Conservation (phyloP, 2,329 filamentous ascomycete genomes). For the Daldinia eschscholtzii region DNA sequence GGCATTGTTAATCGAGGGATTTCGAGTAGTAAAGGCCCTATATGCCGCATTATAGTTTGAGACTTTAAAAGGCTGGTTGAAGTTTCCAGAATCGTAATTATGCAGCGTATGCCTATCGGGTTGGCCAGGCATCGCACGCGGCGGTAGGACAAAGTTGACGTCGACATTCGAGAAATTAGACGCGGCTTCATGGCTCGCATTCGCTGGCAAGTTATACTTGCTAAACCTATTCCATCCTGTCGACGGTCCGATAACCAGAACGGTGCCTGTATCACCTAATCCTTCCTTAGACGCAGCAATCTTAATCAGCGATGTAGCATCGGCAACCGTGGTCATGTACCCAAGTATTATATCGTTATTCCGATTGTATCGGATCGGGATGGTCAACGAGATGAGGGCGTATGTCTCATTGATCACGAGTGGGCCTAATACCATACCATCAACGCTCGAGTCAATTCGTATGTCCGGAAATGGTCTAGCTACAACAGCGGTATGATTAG, state of each 20-base stretch:
- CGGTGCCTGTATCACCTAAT: conserved; percentile 75
- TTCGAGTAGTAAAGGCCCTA: conserved; percentile 67
- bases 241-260: conserved; percentile 77
- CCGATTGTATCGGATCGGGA: conserved; percentile 79
- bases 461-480: conserved; percentile 66
- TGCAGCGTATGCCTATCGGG: conserved; percentile 63
- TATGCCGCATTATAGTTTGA: conserved; percentile 72
- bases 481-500: conserved; percentile 57
- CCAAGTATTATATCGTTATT: conserved; percentile 75
- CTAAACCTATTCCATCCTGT: conserved; percentile 75
- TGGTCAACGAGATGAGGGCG: conserved; percentile 82
- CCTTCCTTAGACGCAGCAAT: conserved; percentile 76
- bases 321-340: conserved; percentile 85
- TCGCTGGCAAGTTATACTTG: conserved; percentile 59
- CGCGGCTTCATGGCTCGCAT: conserved; percentile 57
- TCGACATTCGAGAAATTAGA: conserved; percentile 57
- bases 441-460: conserved; percentile 61
- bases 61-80: conserved; percentile 69
- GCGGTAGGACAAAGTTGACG: conserved; percentile 73
- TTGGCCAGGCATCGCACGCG: conserved; percentile 56
- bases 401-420: conserved; percentile 78
- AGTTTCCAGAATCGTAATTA: conserved; percentile 57
- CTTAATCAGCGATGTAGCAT: conserved; percentile 72
- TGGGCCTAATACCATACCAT: conserved; percentile 80
- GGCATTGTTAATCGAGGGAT: conserved; percentile 71